A percentile compares a stretch with the other conserved stretches of the same genome.
phyloP scores from a whole-genome alignment of 73 alveolate species.

The Stentor coeruleus region DNA sequence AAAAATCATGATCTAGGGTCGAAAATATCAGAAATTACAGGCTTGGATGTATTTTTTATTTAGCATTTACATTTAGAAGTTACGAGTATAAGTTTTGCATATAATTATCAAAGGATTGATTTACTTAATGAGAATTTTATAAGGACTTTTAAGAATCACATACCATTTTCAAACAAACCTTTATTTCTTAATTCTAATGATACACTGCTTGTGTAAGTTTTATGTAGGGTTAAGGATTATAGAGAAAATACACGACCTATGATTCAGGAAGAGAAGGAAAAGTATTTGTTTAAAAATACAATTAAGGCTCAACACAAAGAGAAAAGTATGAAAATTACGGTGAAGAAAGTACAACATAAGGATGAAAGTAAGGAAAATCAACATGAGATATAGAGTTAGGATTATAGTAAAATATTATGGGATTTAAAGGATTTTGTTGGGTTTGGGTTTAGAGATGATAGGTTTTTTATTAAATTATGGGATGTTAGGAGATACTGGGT shows the following conservation, averaged over 20 bases:
- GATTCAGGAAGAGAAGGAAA: constrained; percentile 16
- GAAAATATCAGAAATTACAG: background rate
- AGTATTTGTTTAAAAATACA: background rate
- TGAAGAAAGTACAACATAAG: constrained; percentile 4
- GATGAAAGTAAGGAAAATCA: no score
- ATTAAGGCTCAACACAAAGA: background rate
- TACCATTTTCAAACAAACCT: background rate
- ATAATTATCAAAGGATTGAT: background rate
- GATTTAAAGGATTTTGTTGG: no score
- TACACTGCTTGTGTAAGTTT: background rate
- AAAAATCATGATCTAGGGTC: background rate
- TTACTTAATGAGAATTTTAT: background rate
- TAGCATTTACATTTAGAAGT: background rate
- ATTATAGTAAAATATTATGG: no score
- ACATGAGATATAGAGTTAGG: no score
- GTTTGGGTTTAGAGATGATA: no score
- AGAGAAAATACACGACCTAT: background rate
- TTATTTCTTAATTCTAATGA: background rate
- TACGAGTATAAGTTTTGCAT: background rate
- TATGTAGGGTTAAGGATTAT: background rate
- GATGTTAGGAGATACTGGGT: no score
- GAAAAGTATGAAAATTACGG: constrained; percentile 18
- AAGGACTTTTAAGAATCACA: background rate
- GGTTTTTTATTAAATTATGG: no score
- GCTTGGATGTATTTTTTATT: background rate